Conservation (phyloP, 371 early-diverging fungal species). For the Mucor mucedo region DNA sequence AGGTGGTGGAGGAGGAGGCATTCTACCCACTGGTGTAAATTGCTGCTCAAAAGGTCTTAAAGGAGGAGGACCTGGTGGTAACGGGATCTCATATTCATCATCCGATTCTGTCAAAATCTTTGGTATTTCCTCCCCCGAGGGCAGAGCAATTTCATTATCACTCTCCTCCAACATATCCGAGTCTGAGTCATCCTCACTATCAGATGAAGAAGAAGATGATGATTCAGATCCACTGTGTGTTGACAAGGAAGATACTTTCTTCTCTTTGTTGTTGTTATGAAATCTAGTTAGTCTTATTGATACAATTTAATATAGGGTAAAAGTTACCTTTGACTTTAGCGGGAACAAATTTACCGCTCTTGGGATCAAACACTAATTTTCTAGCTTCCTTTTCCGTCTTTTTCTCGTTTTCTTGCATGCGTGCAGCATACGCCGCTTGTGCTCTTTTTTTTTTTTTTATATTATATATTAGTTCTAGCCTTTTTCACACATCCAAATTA, state of each 20-base stretch:
- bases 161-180: constrained; percentile 12
- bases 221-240: not conserved
- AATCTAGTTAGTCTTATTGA: no score
- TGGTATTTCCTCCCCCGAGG: constrained; percentile 22
- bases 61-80: constrained; percentile 54
- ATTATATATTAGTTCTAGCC: not conserved
- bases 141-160: not conserved
- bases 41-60: constrained; percentile 38
- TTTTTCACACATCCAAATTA: not conserved
- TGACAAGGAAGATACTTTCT: not conserved
- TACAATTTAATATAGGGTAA: no score
- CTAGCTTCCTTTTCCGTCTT: constrained; percentile 40
- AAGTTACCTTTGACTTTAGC: constrained; percentile 44
- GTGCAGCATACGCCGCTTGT: constrained; percentile 45
- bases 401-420: constrained; percentile 41
- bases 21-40: constrained; percentile 10
- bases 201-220: not conserved
- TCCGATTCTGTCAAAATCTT: constrained; percentile 38
- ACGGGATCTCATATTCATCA: constrained; percentile 51
- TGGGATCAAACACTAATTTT: constrained; percentile 54
- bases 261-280: not conserved
- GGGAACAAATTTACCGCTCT: constrained; percentile 48
- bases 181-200: constrained; percentile 13
- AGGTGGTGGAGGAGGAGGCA: constrained; percentile 24
- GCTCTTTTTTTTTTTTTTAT: constrained; percentile 24